Conservation (phyloP, 148 eudicot species). For the Arctostaphylos glauca region DNA sequence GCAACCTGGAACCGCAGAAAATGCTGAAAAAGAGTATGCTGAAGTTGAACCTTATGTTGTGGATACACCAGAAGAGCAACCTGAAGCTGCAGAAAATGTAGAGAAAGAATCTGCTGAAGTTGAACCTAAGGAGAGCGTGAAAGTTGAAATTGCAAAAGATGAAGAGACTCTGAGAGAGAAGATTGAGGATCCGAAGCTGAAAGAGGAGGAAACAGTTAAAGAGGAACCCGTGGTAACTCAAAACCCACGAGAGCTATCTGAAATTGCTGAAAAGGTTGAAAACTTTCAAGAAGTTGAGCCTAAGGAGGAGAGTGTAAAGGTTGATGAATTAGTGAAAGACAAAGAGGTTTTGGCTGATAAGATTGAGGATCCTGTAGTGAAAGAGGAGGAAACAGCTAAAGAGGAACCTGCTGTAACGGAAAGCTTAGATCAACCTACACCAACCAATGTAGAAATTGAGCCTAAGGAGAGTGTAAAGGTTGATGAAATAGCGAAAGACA, state of each 20-base stretch:
- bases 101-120: constrained; percentile 19
- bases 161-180: constrained; percentile 16
- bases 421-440: neutral
- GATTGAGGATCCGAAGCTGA: constrained; percentile 1
- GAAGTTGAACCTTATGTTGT: neutral
- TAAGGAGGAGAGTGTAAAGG: constrained; percentile 16
- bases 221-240: neutral
- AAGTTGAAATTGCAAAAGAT: constrained; percentile 19
- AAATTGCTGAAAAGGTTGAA: constrained; percentile 23
- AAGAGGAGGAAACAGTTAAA: constrained; percentile 19
- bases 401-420: neutral
- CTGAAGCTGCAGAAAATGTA: constrained; percentile 20
- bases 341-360: constrained; percentile 18
- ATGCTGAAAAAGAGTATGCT: constrained; percentile 21
- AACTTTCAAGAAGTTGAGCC: constrained; percentile 13
- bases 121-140: constrained; percentile 8
- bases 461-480: constrained; percentile 14
- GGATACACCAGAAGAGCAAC: constrained; percentile 15
- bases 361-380: constrained; percentile 15
- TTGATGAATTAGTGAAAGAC: constrained; percentile 22
- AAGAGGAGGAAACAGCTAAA: constrained; percentile 16
- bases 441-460: neutral
- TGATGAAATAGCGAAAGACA: constrained; percentile 21
- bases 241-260: constrained; percentile 14
- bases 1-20: constrained; percentile 19